phyloP scores from a whole-genome alignment of 1,284 basidiomycete genomes.

The Tremellales sp. region DNA sequence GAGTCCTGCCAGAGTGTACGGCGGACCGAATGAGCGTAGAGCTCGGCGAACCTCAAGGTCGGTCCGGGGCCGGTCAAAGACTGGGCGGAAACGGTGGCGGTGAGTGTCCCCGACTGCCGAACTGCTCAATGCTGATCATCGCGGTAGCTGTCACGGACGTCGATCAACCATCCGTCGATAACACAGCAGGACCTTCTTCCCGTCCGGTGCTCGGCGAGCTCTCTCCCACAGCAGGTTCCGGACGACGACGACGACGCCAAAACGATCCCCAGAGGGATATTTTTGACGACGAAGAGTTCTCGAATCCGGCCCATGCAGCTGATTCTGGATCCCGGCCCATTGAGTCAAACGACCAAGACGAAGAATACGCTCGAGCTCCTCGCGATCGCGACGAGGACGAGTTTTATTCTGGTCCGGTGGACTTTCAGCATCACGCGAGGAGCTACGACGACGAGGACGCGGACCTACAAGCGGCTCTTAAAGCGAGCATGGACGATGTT shows the following conservation, averaged over 20 bases:
- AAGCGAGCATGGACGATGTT: constrained; percentile 68
- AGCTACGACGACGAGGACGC: constrained; percentile 79
- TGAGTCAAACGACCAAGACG: too few species aligned
- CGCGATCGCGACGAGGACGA: constrained; percentile 7
- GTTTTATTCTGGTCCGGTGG: constrained; percentile 26
- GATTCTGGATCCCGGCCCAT: neutral
- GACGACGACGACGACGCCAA: constrained; percentile 6
- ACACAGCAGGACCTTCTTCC: constrained; percentile 5
- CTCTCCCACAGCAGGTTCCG: constrained; percentile 1
- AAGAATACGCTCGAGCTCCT: too few species aligned
- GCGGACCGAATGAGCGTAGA: constrained; percentile 42
- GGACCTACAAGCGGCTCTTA: constrained; percentile 77
- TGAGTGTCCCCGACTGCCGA: neutral
- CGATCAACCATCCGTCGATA: constrained; percentile 15
- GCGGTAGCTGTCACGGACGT: neutral
- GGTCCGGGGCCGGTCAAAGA: constrained; percentile 14
- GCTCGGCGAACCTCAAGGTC: constrained; percentile 37
- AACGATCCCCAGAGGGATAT: constrained; percentile 5
- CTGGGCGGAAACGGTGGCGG: constrained; percentile 3
- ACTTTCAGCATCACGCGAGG: constrained; percentile 39
- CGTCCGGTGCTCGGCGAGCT: neutral
- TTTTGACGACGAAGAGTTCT: constrained; percentile 10
- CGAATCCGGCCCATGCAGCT: neutral
- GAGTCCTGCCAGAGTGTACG: constrained; percentile 38
- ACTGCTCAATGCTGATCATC: neutral